A percentile compares a stretch with the other conserved stretches of the same genome.
Evolutionary conservation across 106 monocot species (phyloP).

Genomic region (Gastrodia elata): DNA sequence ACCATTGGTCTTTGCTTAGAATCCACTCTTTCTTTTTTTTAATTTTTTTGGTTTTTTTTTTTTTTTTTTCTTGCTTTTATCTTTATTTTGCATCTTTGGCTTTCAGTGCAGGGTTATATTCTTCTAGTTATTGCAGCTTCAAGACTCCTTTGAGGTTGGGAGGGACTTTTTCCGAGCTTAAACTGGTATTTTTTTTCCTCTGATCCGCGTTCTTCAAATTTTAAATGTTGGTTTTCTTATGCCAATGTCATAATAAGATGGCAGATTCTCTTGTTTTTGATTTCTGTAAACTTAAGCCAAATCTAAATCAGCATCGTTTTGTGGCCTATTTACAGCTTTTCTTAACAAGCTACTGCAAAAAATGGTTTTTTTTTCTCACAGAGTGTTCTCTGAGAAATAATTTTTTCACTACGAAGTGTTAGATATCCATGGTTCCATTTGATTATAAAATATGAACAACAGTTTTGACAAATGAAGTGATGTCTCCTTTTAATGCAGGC

Average conservation of each 20-base stretch:
- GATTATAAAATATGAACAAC: not conserved
- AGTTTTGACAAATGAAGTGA: not conserved
- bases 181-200: not conserved
- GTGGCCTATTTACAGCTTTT: not conserved
- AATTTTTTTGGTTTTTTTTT: no score
- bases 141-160: not conserved
- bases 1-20: not conserved
- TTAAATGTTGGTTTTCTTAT: slow-evolving; percentile 1
- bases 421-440: not conserved
- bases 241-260: not conserved
- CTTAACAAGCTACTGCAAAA: not conserved
- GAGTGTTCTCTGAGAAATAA: not conserved
- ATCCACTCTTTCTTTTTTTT: not conserved
- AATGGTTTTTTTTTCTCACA: not conserved
- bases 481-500: slow-evolving; percentile 3
- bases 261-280: not conserved
- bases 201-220: not conserved
- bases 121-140: slow-evolving; percentile 8
- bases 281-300: not conserved
- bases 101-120: slow-evolving; percentile 2
- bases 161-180: not conserved
- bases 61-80: no score
- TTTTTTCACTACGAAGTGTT: not conserved
- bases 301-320: not conserved
- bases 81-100: slow-evolving; percentile 1